Evolutionary conservation across 257 asterid species (phyloP), one percentile per base, ranked within the genome.

Genomic region (Solanum pennellii): DNA sequence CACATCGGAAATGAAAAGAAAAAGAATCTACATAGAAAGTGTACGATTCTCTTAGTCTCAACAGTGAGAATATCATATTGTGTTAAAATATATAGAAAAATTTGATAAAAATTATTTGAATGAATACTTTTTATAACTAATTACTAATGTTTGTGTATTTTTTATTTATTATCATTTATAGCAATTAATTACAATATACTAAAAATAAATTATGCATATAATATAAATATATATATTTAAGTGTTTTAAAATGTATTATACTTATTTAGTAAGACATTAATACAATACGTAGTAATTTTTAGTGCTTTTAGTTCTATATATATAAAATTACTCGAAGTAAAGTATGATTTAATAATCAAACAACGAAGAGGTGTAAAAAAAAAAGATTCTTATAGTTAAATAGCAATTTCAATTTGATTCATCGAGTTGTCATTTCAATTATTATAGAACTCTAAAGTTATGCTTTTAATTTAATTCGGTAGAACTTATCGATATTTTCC

Each of bases 11-110:
- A 14, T 60, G 29, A 4, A 60, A 60, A 60, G 69, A 60, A 23
- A 23, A 23, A 2, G 69, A 60, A 4, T 12, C 69, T 23, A 10
- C 1, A 4, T 60, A 62, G 10, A 23, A 62, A 12, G 15, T 6
- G 11, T 4, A 23, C 3, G 29, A 23, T 23, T 62, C 7, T 10
- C 15, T 62, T 23, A 45, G 18, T 47, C 0, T 13, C 1, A 0
- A 6, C 14, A 13, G 18, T 47, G 7, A 1, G 7, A 47, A 14
- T 13, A 47, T 47, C 20, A 47, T 2, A 45, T 45, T 45, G 5
- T 47, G 20, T 47, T 1, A 0, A 47, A 47, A 47, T 5, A 14
- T 5, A 13, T 47, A 47, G 1, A 1, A 2, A 0, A 0, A 13
- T 47, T 47, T 14, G 20, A 47, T 6, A 47, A 47, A 47, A 14